A percentile compares a stretch with the other conserved stretches of the same genome.
Evolutionary conservation across 2,329 filamentous ascomycete genomes (phyloP).

Genomic region (Fusarium fujikuroi): DNA sequence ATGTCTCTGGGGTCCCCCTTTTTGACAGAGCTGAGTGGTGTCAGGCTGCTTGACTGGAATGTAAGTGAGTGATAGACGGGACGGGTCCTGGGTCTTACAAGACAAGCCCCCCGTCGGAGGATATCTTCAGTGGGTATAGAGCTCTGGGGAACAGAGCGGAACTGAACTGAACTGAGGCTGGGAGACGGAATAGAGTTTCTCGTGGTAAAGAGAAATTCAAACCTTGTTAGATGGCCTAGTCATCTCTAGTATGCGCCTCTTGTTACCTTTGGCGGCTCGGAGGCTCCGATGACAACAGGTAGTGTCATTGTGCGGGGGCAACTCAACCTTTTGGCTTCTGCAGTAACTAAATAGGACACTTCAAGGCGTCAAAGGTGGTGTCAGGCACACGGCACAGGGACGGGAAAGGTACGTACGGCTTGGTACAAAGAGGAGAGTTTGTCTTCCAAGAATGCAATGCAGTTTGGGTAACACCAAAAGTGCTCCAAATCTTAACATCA

Average conservation of each 20-base stretch:
- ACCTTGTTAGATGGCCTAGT: constrained; percentile 19
- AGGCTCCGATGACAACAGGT: constrained; percentile 25
- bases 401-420: background rate
- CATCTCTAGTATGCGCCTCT: constrained; percentile 19
- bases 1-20: constrained; percentile 3
- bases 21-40: constrained; percentile 12
- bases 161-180: background rate
- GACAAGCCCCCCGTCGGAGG: background rate
- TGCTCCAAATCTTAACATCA: constrained; percentile 3
- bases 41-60: constrained; percentile 31
- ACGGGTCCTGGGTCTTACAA: constrained; percentile 13
- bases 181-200: constrained; percentile 29
- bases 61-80: constrained; percentile 32
- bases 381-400: constrained; percentile 10
- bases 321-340: constrained; percentile 14
- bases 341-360: background rate
- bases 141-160: background rate
- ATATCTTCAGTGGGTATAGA: constrained; percentile 11
- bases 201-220: constrained; percentile 14
- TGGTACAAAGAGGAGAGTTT: constrained; percentile 29
- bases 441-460: constrained; percentile 26
- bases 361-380: constrained; percentile 18
- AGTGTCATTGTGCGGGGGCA: constrained; percentile 23
- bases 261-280: constrained; percentile 25
- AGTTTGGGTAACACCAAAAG: constrained; percentile 31